Evolutionary conservation across 2,329 filamentous ascomycete species (phyloP).

Genomic region (Botrytis byssoidea): DNA sequence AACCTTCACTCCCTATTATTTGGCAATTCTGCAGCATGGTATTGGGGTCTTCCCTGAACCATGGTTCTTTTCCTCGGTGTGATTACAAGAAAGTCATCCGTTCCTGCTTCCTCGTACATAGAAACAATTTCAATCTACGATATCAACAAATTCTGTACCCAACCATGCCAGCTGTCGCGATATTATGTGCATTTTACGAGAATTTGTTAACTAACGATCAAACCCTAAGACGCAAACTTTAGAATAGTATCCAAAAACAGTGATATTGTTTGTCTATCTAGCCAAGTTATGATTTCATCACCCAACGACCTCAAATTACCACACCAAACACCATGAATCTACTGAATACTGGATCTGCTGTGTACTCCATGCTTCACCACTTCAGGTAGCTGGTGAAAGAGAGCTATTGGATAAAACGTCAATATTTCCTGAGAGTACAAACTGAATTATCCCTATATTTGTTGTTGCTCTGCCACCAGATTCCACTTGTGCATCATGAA

Average conservation of each 20-base stretch:
- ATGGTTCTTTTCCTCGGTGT: neutral
- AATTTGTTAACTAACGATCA: neutral
- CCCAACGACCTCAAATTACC: neutral
- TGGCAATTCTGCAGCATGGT: no score
- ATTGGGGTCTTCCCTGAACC: neutral
- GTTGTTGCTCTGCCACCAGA: neutral
- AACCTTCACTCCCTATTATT: neutral
- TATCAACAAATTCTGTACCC: neutral
- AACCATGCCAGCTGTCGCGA: neutral
- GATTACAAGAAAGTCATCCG: neutral
- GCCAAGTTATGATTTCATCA: rapidly evolving
- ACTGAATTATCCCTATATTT: neutral
- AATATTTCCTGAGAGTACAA: neutral
- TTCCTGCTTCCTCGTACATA: neutral
- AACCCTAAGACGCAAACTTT: neutral
- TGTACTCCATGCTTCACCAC: rapidly evolving
- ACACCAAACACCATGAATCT: rapidly evolving
- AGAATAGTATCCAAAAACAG: rapidly evolving
- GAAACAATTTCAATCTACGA: neutral
- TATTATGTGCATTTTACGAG: rapidly evolving
- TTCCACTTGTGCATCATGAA: neutral
- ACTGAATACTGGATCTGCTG: neutral
- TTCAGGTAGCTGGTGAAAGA: neutral
- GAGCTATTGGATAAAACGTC: neutral
- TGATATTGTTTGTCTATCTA: neutral